These are phyloP conservation scores for Fusarium lyarnte DNA, from an alignment of 2,329 filamentous ascomycete species.

Conservation along the genomic window DNA sequence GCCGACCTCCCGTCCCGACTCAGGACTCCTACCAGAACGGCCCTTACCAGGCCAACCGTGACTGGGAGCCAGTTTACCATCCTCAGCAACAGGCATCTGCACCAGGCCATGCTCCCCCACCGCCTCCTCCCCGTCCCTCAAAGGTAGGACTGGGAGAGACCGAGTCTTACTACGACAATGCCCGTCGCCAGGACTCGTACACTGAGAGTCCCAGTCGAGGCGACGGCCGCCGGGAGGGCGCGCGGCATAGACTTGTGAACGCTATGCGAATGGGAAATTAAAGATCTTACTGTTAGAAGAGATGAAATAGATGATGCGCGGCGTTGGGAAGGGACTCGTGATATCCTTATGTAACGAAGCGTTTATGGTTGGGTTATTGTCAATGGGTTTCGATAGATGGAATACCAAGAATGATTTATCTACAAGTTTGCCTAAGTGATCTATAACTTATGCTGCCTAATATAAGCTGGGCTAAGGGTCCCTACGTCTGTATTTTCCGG, in stretches of 20 bases:
- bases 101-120: constrained; percentile 44
- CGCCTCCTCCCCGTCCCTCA: constrained; percentile 51
- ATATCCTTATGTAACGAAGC: constrained; percentile 32
- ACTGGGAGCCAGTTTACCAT: constrained; percentile 47
- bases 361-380: constrained; percentile 17
- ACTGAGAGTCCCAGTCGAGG: constrained; percentile 35
- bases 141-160: constrained; percentile 50
- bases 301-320: neutral
- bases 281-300: constrained; percentile 14
- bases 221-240: constrained; percentile 43
- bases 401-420: constrained; percentile 7
- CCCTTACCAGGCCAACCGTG: constrained; percentile 36
- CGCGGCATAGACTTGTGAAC: constrained; percentile 47
- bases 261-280: constrained; percentile 47
- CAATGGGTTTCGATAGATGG: constrained; percentile 15
- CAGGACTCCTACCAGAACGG: constrained; percentile 36
- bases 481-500: no score
- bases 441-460: neutral
- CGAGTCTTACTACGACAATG: constrained; percentile 47
- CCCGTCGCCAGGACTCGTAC: constrained; percentile 36
- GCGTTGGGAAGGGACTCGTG: constrained; percentile 29
- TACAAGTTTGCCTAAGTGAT: no score
- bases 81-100: constrained; percentile 22
- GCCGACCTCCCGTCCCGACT: constrained; percentile 30
- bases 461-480: no score